A percentile compares a stretch with the other conserved stretches of the same genome.
Conservation (phyloP, 441 rosid genomes). For the Corymbia citriodora region DNA sequence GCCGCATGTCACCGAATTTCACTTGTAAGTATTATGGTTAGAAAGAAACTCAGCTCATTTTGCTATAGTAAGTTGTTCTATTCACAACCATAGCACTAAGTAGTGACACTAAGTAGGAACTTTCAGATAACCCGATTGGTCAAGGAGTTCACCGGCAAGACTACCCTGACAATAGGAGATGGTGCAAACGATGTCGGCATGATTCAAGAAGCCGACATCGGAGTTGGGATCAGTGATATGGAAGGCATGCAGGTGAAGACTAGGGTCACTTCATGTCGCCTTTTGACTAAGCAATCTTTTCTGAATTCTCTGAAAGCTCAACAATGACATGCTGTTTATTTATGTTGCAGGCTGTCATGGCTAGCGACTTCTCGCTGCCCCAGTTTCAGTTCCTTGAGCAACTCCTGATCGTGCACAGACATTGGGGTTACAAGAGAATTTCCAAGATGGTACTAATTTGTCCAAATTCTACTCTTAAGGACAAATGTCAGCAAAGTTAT, state of each 20-base stretch:
- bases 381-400: conserved; percentile 64
- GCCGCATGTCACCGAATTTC: conserved; percentile 60
- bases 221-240: conserved; percentile 70
- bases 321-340: neutral
- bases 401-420: conserved; percentile 64
- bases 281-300: neutral
- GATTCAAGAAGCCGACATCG: conserved; percentile 89
- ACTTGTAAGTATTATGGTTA: neutral
- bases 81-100: neutral
- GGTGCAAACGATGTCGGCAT: conserved; percentile 87
- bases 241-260: conserved; percentile 69
- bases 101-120: neutral
- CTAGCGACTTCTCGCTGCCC: conserved; percentile 64
- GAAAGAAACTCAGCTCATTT: neutral
- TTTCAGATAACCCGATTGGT: conserved; percentile 56
- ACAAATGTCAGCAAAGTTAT: neutral
- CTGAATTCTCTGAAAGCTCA: neutral
- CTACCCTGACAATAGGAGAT: conserved; percentile 67
- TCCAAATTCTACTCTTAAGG: neutral
- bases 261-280: neutral
- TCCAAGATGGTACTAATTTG: conserved; percentile 44
- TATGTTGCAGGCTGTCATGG: conserved; percentile 66
- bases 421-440: conserved; percentile 75
- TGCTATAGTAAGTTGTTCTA: neutral
- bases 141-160: conserved; percentile 48